Evolutionary conservation across 2,329 filamentous ascomycete genomes (phyloP), one percentile per base, ranked within the genome.

Genomic region (Colletotrichum ledebouriae): DNA sequence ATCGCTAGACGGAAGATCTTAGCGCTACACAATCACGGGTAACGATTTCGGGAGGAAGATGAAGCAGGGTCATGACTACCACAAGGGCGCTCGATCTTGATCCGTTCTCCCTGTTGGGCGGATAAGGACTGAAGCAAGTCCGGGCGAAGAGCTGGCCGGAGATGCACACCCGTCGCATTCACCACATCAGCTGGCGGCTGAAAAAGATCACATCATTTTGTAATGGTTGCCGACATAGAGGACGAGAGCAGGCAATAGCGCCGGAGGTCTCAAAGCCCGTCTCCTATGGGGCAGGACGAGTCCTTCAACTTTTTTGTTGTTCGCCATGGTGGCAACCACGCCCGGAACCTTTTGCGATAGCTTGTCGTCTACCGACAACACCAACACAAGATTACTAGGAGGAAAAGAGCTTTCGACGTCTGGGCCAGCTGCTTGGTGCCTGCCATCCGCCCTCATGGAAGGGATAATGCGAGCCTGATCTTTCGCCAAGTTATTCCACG

Each of bases 21-120:
- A 46, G 15, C 6, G 42, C 42, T 46, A 9, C 42, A 46, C 42
- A 46, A 46, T 46, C 15, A 46, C 20, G 42, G 42, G 42, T 46
- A 46, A 44, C 15, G 15, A 46, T 20, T 46, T 46, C n/a, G 3
- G n/a, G 42, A 46, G 42, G 42, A 46, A 46, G 42, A 46, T 46
- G 42, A 5, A 46, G 42, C n/a, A 46, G 42, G 42, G 42, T 11
- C n/a, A 46, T 46, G 42, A 20, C 42, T 20, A 46, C 42, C n/a
- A 46, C 42, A 46, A 46, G 42, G 42, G 11, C 42, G 42, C 42
- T 20, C 15, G 42, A 46, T 10, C 42, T 46, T 46, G 42, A 20
- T 46, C 42, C 42, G 42, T 46, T 46, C 3, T 2, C 42, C 6
- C 42, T 46, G 42, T 20, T 46, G 42, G 42, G 42, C 9, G 42